Percentiles rank a stretch among this genome's conserved stretches.
Conservation (phyloP, 2,329 filamentous ascomycete species). For the Diaporthe velutina region DNA sequence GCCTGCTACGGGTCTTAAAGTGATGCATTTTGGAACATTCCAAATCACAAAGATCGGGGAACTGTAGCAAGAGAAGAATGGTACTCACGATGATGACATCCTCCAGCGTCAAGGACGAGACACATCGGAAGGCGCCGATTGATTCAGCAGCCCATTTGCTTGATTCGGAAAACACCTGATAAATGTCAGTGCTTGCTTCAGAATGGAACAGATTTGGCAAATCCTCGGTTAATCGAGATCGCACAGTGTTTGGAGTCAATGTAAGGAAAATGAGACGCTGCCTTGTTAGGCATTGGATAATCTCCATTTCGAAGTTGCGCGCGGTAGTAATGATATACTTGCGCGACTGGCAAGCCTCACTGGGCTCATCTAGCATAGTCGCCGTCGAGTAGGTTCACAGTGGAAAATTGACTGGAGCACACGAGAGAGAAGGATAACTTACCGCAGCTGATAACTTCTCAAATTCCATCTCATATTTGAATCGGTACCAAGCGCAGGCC, state of each 20-base stretch:
- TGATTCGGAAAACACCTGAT: slow-evolving; percentile 72
- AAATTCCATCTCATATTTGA: slow-evolving; percentile 74
- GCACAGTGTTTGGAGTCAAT: background rate
- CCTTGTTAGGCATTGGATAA: background rate
- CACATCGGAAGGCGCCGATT: slow-evolving; percentile 80
- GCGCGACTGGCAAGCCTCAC: background rate
- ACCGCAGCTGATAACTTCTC: slow-evolving; percentile 74
- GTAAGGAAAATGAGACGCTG: background rate
- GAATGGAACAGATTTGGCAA: no score
- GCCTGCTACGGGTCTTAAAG: no score
- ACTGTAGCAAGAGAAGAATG: no score
- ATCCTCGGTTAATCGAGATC: background rate
- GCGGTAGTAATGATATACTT: background rate
- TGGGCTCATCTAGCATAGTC: background rate
- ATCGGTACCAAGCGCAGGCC: slow-evolving; percentile 61
- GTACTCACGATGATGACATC: slow-evolving; percentile 72
- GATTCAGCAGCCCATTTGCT: slow-evolving; percentile 82
- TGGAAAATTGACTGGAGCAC: no score
- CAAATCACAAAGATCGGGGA: no score
- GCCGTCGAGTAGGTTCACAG: background rate
- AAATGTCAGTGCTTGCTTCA: background rate
- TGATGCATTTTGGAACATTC: no score
- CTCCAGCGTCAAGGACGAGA: slow-evolving; percentile 78
- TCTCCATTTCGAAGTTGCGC: background rate
- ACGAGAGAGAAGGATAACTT: background rate